A percentile compares a stretch with the other conserved stretches of the same genome.
Evolutionary conservation across 2,329 filamentous ascomycete species (phyloP).

Genomic region (Mollisiaceae sp.): DNA sequence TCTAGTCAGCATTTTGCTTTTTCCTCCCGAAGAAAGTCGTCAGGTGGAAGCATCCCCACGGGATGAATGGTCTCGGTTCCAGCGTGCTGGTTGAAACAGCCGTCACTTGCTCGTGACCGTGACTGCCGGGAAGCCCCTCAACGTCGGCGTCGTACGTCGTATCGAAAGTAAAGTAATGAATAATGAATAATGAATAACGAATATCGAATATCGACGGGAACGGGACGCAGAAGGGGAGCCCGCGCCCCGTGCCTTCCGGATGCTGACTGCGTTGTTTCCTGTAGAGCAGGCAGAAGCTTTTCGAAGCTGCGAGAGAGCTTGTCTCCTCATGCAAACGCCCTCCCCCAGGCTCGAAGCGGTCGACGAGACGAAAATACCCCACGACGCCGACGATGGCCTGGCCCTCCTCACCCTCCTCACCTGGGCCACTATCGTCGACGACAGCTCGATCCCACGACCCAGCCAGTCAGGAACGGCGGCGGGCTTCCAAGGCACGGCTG

Average conservation of each 20-base stretch:
- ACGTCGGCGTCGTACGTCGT: no score
- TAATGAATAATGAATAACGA: neutral
- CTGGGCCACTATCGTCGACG: slow-evolving; percentile 15
- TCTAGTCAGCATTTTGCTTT: neutral
- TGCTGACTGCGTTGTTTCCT: neutral
- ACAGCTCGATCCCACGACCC: neutral
- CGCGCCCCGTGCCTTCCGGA: slow-evolving; percentile 2
- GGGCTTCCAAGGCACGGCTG: slow-evolving; percentile 12
- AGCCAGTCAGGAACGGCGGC: neutral
- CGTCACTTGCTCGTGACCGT: neutral
- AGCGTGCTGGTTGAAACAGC: neutral
- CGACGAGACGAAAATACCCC: neutral
- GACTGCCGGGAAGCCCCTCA: neutral
- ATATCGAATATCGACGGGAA: no score
- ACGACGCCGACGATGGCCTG: neutral
- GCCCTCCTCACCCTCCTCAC: neutral
- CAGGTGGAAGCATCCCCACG: neutral
- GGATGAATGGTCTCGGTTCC: slow-evolving; percentile 10
- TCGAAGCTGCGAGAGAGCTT: neutral
- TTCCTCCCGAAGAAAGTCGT: neutral
- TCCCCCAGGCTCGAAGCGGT: neutral
- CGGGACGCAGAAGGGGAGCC: neutral
- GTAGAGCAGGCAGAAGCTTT: no score
- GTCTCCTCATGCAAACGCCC: neutral
- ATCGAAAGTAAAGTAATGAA: no score